Evolutionary conservation across 345 rosid genomes (phyloP), one percentile per base, ranked within the genome.

Genomic region (Arabidopsis thaliana): DNA sequence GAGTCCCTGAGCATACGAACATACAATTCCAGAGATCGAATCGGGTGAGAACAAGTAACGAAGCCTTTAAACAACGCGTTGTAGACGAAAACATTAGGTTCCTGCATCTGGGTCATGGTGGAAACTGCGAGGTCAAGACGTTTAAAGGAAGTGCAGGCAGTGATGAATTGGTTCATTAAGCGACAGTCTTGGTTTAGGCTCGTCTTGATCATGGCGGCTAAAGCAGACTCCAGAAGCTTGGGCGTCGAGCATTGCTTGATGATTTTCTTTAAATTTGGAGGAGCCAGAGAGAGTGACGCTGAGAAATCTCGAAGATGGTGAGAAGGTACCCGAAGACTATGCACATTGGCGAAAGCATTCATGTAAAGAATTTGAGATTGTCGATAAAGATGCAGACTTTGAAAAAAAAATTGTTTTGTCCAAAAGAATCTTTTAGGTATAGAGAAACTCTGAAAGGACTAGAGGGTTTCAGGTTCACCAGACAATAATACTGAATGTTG

Each of bases 61-160:
- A 85, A 75, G 67, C 85, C 89, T 76, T 81, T 79, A 61, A 87
- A 82, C 76, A 87, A 69, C 1, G 95, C 96, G 71, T 90, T 93
- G 59, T 90, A 88, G 30, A 88, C 93, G 59, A 83, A 90, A 32
- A 73, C 88, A 64, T 88, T 93, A 76, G 90, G 90, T 40, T 70
- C 69, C 10, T 77, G 75, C 82, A 87, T 75, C 52, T 79, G 83
- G 80, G 76, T 55, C 72, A 87, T 83, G 49, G 86, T 85, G 57
- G 67, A 65, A 79, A 85, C 55, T 0, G 86, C 87, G 61, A 81
- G 84, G 59, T 85, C 81, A 23, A 82, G 24, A 49, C 75, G 76
- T 16, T 68, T 32, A 24, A 75, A 72, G 49, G 80, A 23, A 23
- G 85, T 62, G 71, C 87, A 85, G 3, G 85, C 82, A 44, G 84